Percentiles rank a stretch among this genome's conserved stretches.
Conservation (phyloP, 345 rosid species). For the Durio zibethinus region DNA sequence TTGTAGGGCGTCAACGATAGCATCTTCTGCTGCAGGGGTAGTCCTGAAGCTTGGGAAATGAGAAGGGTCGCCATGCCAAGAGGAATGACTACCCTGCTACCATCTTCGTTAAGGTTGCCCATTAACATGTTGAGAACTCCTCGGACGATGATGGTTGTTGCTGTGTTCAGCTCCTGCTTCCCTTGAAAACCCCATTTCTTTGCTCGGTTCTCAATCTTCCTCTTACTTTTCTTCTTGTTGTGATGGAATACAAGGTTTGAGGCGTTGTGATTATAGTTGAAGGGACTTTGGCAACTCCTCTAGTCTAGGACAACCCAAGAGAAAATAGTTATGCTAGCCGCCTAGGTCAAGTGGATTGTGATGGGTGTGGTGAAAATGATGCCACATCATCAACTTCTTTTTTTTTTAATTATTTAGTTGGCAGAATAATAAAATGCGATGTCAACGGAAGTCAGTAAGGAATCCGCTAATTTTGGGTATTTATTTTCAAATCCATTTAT, state of each 20-base stretch:
- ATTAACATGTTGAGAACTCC: constrained; percentile 34
- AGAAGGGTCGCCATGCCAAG: constrained; percentile 75
- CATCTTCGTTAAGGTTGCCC: constrained; percentile 37
- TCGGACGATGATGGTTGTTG: constrained; percentile 22
- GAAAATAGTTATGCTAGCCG: too few relatives aligned
- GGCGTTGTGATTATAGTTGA: too few relatives aligned
- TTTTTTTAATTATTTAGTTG: too few relatives aligned
- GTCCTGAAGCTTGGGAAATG: constrained; percentile 55
- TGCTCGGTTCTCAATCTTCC: constrained; percentile 15
- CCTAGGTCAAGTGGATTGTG: too few relatives aligned
- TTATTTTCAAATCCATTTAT: too few relatives aligned
- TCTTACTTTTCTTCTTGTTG: background rate
- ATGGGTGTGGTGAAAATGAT: too few relatives aligned
- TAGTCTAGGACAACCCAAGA: too few relatives aligned
- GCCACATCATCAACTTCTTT: too few relatives aligned
- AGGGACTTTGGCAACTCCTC: too few relatives aligned
- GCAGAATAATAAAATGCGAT: too few relatives aligned
- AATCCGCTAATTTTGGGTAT: too few relatives aligned
- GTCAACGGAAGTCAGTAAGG: too few relatives aligned
- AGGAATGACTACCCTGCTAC: constrained; percentile 35
- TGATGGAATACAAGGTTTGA: background rate
- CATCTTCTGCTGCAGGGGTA: constrained; percentile 44
- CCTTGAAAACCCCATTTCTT: constrained; percentile 26
- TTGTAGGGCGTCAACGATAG: constrained; percentile 42
- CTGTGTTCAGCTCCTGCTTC: background rate